These are phyloP conservation scores for Epichloe amarillans DNA, from an alignment of 2,329 filamentous ascomycete genomes.

Conservation along the genomic window DNA sequence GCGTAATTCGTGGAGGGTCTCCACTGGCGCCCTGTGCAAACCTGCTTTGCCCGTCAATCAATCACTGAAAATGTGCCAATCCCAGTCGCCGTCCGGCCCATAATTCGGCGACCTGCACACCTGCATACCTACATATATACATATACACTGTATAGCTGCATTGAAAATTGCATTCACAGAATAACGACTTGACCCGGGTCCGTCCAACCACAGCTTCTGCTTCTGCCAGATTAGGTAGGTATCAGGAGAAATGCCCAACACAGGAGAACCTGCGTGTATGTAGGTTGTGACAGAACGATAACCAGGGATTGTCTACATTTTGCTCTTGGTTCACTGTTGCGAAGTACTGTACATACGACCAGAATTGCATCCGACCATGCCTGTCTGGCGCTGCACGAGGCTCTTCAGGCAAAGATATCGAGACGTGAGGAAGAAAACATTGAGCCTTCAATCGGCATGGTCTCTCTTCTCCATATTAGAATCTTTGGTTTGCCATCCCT, in stretches of 20 bases:
- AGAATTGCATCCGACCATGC: not conserved
- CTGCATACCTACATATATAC: not conserved
- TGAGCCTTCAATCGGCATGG: not conserved
- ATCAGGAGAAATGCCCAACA: not conserved
- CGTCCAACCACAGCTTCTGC: conserved; percentile 1
- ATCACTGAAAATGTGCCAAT: no score
- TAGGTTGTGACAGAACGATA: not conserved
- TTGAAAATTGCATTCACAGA: not conserved
- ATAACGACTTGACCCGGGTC: not conserved
- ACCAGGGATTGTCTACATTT: not conserved
- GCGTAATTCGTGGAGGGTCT: conserved; percentile 5
- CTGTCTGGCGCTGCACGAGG: not conserved
- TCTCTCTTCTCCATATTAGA: not conserved
- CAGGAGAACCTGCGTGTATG: not conserved
- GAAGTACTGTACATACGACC: not conserved
- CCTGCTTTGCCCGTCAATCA: no score
- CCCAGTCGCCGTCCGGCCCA: no score
- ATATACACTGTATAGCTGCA: conserved; percentile 1
- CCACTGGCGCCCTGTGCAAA: not conserved
- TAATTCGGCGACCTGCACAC: not conserved
- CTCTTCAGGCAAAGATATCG: not conserved
- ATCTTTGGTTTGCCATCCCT: not conserved
- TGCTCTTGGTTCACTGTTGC: not conserved
- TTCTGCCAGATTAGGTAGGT: conserved; percentile 3
- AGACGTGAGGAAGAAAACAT: not conserved